Conservation (phyloP, 2,329 filamentous ascomycete genomes). For the Fusarium nematophilum region DNA sequence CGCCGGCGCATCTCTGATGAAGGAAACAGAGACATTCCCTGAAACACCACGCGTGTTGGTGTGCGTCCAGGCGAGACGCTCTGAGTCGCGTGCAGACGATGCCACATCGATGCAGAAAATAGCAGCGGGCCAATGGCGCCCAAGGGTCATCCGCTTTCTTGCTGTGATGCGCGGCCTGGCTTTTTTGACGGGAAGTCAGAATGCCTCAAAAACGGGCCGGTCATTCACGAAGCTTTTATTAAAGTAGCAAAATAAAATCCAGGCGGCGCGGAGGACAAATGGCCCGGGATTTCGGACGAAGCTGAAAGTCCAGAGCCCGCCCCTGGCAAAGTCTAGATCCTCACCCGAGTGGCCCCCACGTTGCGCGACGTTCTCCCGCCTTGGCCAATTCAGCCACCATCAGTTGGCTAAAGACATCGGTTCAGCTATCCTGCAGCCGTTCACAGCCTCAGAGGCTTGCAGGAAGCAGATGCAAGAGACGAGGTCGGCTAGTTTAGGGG, state of each 20-base stretch:
- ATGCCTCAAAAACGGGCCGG: too few species aligned
- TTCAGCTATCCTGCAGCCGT: constrained; percentile 14
- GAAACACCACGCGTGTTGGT: constrained; percentile 27
- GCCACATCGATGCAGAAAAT: constrained; percentile 30
- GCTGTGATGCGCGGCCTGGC: too few species aligned
- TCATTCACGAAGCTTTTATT: too few species aligned
- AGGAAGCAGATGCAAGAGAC: not conserved
- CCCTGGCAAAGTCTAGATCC: constrained; percentile 26
- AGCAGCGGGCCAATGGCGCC: not conserved
- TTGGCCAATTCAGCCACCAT: constrained; percentile 33
- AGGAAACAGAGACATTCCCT: constrained; percentile 23
- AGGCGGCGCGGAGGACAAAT: too few species aligned
- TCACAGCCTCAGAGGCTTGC: not conserved
- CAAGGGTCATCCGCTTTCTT: not conserved
- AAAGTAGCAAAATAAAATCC: too few species aligned
- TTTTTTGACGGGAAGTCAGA: too few species aligned
- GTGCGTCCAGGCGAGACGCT: constrained; percentile 23
- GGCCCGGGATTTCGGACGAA: too few species aligned
- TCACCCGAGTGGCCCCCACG: constrained; percentile 20
- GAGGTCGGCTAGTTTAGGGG: too few species aligned
- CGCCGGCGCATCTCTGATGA: too few species aligned
- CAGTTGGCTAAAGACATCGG: constrained; percentile 12
- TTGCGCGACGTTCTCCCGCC: constrained; percentile 11
- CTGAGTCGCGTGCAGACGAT: constrained; percentile 26
- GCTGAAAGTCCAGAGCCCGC: constrained; percentile 14